A percentile compares a stretch with the other conserved stretches of the same genome.
Conservation (phyloP, 1,284 basidiomycete genomes). For the Trametes polyzona region DNA sequence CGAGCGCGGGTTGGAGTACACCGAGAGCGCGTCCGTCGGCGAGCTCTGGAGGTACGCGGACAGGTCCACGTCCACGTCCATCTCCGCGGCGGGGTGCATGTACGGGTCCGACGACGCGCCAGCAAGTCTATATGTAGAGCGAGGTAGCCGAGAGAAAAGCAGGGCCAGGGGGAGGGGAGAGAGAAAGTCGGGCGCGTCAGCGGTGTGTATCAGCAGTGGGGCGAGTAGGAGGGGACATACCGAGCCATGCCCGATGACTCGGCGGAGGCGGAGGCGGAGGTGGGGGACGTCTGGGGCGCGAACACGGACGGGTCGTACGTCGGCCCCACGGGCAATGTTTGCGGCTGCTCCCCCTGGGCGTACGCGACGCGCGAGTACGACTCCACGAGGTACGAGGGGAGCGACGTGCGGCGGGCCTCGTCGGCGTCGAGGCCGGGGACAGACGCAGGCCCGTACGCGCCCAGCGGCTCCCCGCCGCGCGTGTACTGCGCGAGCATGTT, state of each 20-base stretch:
- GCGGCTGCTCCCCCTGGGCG: neutral
- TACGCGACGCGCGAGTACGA: conserved; percentile 21
- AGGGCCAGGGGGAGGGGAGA: neutral
- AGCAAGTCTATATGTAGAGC: too few relatives aligned
- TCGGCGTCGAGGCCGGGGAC: neutral
- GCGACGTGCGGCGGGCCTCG: conserved; percentile 22
- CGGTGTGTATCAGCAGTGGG: neutral
- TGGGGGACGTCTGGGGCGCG: neutral
- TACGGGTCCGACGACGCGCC: too few relatives aligned
- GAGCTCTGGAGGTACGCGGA: conserved; percentile 12
- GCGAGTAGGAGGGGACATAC: conserved; percentile 7
- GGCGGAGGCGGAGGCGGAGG: neutral
- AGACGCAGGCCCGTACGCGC: neutral
- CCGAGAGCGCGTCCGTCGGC: conserved; percentile 14
- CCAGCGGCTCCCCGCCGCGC: conserved; percentile 4
- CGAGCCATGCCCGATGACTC: conserved; percentile 15
- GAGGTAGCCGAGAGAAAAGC: too few relatives aligned
- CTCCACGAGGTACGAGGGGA: conserved; percentile 32
- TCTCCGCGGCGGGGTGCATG: neutral
- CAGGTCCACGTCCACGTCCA: neutral
- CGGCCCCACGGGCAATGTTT: too few relatives aligned
- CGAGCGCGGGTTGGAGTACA: conserved; percentile 26
- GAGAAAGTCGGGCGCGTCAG: neutral
- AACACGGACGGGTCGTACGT: conserved; percentile 11
- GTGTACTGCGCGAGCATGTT: conserved; percentile 10